A percentile compares a stretch with the other conserved stretches of the same genome.
These are phyloP conservation scores for Leccinum obscurum DNA, from an alignment of 768 basidiomycete genomes.

Conservation along the genomic window DNA sequence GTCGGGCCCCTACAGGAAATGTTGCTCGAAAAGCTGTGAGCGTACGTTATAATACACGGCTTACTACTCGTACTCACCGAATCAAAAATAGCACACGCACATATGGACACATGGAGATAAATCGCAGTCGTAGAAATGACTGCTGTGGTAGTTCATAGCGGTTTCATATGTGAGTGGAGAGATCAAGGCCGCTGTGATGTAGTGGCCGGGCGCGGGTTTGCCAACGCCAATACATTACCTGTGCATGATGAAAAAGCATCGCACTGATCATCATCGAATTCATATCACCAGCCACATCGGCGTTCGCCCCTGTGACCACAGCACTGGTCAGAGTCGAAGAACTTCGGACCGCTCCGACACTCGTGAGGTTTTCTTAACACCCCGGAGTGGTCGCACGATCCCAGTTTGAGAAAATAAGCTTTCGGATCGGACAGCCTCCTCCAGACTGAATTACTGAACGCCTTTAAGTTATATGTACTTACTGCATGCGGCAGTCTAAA, in stretches of 20 bases:
- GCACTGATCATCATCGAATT: neutral
- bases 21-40: neutral
- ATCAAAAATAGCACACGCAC: neutral
- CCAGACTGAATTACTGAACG: neutral
- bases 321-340: neutral
- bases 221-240: neutral
- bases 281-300: neutral
- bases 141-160: neutral
- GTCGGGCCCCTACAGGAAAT: neutral
- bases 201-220: neutral
- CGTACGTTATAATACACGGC: neutral
- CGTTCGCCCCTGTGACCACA: neutral
- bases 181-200: neutral
- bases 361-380: too few relatives aligned
- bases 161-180: neutral
- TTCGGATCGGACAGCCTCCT: neutral
- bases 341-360: neutral
- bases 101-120: neutral
- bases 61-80: neutral
- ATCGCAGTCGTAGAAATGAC: neutral
- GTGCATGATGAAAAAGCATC: neutral
- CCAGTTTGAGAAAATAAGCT: conserved; percentile 9
- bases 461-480: neutral
- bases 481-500: neutral
- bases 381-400: neutral